A percentile compares a stretch with the other conserved stretches of the same genome.
phyloP scores from a whole-genome alignment of 257 asterid genomes.

The Lantana camara region DNA sequence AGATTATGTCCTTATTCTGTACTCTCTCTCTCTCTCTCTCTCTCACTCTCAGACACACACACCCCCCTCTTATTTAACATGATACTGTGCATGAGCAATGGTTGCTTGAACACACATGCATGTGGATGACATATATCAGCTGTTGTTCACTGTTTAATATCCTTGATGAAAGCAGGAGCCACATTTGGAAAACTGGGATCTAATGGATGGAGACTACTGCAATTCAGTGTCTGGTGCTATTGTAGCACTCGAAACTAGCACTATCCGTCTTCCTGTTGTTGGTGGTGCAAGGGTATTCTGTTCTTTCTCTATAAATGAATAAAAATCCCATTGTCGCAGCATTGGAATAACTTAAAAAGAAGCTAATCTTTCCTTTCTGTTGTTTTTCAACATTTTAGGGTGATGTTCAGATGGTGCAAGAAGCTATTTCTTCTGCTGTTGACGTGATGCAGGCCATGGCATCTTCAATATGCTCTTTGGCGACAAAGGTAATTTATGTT shows the following conservation, averaged over 20 bases:
- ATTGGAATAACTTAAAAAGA: background rate
- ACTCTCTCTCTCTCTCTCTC: background rate
- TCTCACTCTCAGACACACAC: too few relatives aligned
- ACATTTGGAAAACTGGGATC: conserved; percentile 61
- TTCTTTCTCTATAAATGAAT: background rate
- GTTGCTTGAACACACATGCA: background rate
- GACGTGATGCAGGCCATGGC: conserved; percentile 86
- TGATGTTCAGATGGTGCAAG: conserved; percentile 59
- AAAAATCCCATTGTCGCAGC: background rate
- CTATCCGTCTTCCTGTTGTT: conserved; percentile 65
- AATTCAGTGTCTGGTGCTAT: conserved; percentile 62
- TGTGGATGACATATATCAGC: conserved; percentile 10
- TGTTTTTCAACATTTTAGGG: conserved; percentile 48
- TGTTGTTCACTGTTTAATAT: conserved; percentile 12
- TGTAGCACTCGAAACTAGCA: conserved; percentile 69
- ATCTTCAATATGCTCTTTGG: conserved; percentile 63
- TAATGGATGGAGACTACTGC: conserved; percentile 55
- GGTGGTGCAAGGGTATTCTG: conserved; percentile 72
- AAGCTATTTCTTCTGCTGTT: conserved; percentile 71
- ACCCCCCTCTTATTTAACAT: background rate
- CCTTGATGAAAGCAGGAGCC: conserved; percentile 52
- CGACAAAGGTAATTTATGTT: conserved; percentile 57
- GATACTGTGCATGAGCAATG: background rate
- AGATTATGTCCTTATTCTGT: too few relatives aligned
- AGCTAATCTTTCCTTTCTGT: background rate